Conservation (phyloP, 176 grass and related monocot species). For the Paspalum notatum region DNA sequence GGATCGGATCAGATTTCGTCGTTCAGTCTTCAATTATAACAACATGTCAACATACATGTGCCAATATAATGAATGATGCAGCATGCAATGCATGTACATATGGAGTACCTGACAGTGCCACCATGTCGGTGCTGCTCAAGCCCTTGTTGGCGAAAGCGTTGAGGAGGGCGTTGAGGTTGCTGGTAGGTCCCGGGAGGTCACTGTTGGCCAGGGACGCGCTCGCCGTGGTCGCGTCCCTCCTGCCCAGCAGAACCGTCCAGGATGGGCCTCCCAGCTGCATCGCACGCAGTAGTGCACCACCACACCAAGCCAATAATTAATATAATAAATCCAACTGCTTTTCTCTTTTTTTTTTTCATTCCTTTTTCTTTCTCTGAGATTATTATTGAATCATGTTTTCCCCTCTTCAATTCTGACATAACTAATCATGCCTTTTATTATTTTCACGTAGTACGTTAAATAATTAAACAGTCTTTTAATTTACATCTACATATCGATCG, state of each 20-base stretch:
- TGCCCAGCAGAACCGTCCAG: constrained; percentile 61
- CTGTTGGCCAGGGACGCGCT: constrained; percentile 57
- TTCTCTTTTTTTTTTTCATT: neutral
- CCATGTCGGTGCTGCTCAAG: constrained; percentile 59
- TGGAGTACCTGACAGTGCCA: constrained; percentile 60
- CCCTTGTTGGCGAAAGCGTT: constrained; percentile 60
- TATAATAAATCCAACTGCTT: too few species aligned
- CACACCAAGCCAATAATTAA: too few species aligned
- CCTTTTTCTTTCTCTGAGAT: too few species aligned
- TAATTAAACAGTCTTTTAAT: too few species aligned
- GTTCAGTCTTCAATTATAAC: neutral
- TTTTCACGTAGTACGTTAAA: too few species aligned
- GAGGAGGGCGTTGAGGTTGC: constrained; percentile 50
- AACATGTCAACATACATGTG: too few species aligned
- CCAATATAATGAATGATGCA: too few species aligned
- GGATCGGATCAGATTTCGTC: neutral
- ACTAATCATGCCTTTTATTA: too few species aligned
- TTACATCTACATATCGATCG: too few species aligned
- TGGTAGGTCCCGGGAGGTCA: constrained; percentile 52
- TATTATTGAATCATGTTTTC: too few species aligned
- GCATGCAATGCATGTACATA: neutral
- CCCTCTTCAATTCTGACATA: too few species aligned
- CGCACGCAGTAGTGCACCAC: too few species aligned
- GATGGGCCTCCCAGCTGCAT: constrained; percentile 66
- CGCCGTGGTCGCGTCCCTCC: constrained; percentile 61